Percentiles rank a stretch among this genome's conserved stretches.
Evolutionary conservation across 257 asterid species (phyloP).

Genomic region (Thymus quinquecostatus): DNA sequence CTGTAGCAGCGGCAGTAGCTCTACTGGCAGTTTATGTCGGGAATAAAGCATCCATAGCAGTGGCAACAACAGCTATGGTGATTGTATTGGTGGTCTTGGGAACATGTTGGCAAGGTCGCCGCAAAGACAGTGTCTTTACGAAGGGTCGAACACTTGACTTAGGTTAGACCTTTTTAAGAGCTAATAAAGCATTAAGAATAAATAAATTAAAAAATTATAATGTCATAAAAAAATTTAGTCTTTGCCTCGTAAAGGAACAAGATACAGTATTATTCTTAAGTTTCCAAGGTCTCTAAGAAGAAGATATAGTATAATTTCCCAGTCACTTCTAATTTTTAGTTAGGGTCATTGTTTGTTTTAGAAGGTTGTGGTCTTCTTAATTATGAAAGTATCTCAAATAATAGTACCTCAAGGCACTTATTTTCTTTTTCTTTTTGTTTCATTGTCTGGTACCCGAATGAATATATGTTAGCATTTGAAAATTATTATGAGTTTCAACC

Average conservation of each 20-base stretch:
- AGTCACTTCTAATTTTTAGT: neutral
- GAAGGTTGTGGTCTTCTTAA: neutral
- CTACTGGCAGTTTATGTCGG: slow-evolving; percentile 73
- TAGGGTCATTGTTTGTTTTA: slow-evolving; percentile 6
- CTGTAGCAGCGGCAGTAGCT: slow-evolving; percentile 81
- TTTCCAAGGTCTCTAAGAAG: slow-evolving; percentile 14
- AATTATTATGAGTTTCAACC: slow-evolving; percentile 16
- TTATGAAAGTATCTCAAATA: neutral
- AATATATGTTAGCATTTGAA: neutral
- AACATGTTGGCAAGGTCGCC: slow-evolving; percentile 61
- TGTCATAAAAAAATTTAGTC: slow-evolving; percentile 31
- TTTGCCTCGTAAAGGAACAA: slow-evolving; percentile 23
- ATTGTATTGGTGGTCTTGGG: slow-evolving; percentile 74
- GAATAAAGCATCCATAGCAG: slow-evolving; percentile 69
- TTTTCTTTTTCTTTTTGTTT: neutral
- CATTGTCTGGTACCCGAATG: slow-evolving; percentile 3
- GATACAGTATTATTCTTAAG: slow-evolving; percentile 13
- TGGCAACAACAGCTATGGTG: slow-evolving; percentile 73
- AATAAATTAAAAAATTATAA: slow-evolving; percentile 31
- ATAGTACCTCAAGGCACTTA: slow-evolving; percentile 1
- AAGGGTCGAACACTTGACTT: slow-evolving; percentile 76
- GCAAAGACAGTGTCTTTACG: slow-evolving; percentile 64
- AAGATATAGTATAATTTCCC: neutral
- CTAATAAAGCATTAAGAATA: slow-evolving; percentile 47
- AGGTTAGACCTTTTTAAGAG: slow-evolving; percentile 74